phyloP scores from a whole-genome alignment of 371 early-diverging fungal genomes.

The Rhizopus delemar region DNA sequence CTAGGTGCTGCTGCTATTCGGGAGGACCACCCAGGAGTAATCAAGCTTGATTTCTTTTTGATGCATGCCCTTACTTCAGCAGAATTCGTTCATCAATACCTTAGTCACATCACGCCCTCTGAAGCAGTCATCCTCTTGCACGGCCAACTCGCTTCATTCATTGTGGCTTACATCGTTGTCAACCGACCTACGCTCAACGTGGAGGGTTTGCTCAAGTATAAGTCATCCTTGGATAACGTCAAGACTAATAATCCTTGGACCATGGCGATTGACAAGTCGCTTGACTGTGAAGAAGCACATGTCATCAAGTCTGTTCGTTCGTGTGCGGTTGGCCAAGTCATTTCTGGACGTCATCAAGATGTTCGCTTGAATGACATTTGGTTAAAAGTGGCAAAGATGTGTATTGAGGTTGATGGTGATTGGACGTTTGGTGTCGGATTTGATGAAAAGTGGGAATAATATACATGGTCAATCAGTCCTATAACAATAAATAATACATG shows the following conservation, averaged over 20 bases:
- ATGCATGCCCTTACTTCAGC: constrained; percentile 61
- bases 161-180: constrained; percentile 39
- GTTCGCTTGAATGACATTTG: constrained; percentile 17
- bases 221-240: constrained; percentile 6
- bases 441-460: constrained; percentile 34
- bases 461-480: too few species aligned
- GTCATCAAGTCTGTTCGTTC: constrained; percentile 55
- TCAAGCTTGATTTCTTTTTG: constrained; percentile 47
- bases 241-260: constrained; percentile 50
- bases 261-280: constrained; percentile 40
- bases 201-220: constrained; percentile 36
- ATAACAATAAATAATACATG: too few species aligned
- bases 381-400: constrained; percentile 44
- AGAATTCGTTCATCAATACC: constrained; percentile 48
- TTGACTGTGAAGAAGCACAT: constrained; percentile 54
- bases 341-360: constrained; percentile 35
- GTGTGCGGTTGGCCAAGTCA: constrained; percentile 43
- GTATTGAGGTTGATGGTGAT: constrained; percentile 34
- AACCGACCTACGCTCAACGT: constrained; percentile 49
- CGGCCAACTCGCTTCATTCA: constrained; percentile 35
- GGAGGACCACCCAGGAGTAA: constrained; percentile 22
- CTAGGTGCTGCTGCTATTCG: constrained; percentile 39
- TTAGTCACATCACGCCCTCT: constrained; percentile 30
- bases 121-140: constrained; percentile 44
- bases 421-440: constrained; percentile 52